phyloP scores from a whole-genome alignment of 2,329 filamentous ascomycete genomes.

The Sarocladiaceae sp. region DNA sequence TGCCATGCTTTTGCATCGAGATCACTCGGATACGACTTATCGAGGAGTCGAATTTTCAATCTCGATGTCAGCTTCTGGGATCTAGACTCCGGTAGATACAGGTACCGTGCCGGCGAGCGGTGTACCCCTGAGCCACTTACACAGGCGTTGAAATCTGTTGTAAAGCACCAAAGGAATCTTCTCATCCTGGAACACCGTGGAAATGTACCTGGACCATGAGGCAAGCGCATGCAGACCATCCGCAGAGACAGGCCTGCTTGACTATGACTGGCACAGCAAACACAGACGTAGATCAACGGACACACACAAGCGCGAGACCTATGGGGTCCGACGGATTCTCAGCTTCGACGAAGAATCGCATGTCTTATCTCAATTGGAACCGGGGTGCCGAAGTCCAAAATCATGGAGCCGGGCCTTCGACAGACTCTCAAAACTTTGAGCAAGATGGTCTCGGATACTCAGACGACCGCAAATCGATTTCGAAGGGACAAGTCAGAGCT shows the following conservation, averaged over 20 bases:
- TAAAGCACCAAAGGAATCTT: no score
- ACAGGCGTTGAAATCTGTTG: no score
- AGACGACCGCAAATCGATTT: constrained; percentile 30
- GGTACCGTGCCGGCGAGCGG: no score
- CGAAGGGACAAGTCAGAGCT: constrained; percentile 25
- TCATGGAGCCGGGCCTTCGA: constrained; percentile 15
- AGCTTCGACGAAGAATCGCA: constrained; percentile 24
- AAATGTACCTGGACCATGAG: no score
- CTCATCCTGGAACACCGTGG: no score
- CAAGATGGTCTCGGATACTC: constrained; percentile 31
- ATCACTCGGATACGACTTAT: not conserved
- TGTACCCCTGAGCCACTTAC: no score
- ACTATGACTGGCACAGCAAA: no score
- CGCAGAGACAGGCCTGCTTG: no score
- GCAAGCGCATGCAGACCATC: no score
- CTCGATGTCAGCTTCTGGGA: no score
- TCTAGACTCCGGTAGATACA: no score
- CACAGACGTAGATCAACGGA: no score
- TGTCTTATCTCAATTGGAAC: constrained; percentile 37
- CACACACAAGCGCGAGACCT: constrained; percentile 33
- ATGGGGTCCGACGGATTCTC: constrained; percentile 20
- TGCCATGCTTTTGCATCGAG: not conserved
- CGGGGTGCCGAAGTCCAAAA: constrained; percentile 24
- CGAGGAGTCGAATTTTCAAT: not conserved
- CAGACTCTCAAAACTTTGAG: constrained; percentile 15